Percentiles rank a stretch among this genome's conserved stretches.
phyloP scores from a whole-genome alignment of 768 basidiomycete species.

The Rhizopogon sp. region DNA sequence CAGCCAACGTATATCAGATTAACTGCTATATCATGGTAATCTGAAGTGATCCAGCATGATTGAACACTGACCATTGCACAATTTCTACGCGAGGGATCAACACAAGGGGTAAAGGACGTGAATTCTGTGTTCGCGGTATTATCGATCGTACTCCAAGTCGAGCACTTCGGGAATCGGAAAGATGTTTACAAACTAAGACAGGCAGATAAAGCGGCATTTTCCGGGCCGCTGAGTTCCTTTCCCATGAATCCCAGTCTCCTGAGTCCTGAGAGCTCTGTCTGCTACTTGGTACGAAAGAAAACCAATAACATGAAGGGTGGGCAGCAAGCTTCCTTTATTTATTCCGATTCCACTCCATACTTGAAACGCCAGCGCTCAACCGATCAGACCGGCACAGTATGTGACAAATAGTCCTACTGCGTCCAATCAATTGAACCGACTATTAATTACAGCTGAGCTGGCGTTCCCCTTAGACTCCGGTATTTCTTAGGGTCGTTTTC shows the following conservation, averaged over 20 bases:
- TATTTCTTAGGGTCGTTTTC: background rate
- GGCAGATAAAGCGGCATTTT: conserved; percentile 12
- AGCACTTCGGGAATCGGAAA: background rate
- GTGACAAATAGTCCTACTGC: background rate
- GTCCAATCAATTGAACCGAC: background rate
- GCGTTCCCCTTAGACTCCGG: background rate
- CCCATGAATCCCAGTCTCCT: background rate
- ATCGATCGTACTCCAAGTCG: background rate
- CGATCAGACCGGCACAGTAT: background rate
- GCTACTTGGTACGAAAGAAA: no score
- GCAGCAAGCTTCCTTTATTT: background rate
- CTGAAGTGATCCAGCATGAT: background rate
- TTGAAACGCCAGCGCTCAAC: background rate
- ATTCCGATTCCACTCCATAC: background rate
- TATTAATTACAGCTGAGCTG: background rate
- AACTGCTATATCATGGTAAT: background rate
- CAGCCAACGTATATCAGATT: background rate
- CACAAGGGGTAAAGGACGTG: background rate
- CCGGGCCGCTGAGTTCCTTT: conserved; percentile 14
- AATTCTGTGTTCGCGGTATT: background rate
- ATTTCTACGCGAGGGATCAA: background rate
- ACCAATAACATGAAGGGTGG: background rate
- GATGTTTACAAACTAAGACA: background rate
- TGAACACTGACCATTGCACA: conserved; percentile 20
- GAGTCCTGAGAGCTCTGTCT: no score